These are phyloP conservation scores for Bothriochloa decipiens DNA, from an alignment of 176 grass and related monocot genomes.

Conservation along the genomic window DNA sequence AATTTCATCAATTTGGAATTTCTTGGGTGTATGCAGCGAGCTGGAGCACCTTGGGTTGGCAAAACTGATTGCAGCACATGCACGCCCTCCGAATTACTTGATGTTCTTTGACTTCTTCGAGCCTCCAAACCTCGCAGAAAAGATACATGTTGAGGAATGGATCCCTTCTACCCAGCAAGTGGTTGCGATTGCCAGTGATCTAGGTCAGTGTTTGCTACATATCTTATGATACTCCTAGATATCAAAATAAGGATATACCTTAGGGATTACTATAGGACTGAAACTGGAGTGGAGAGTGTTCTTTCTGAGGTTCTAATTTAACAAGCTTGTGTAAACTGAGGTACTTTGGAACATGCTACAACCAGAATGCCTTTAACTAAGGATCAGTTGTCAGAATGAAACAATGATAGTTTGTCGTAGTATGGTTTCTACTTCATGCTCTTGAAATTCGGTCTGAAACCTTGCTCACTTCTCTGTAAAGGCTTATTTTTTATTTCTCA, in stretches of 20 bases:
- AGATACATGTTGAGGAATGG: slow-evolving; percentile 89
- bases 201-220: slow-evolving; percentile 56
- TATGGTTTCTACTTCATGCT: neutral
- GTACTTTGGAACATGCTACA: neutral
- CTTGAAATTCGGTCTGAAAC: neutral
- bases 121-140: slow-evolving; percentile 81
- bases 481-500: neutral
- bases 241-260: neutral
- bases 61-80: slow-evolving; percentile 79
- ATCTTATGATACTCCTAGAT: slow-evolving; percentile 20
- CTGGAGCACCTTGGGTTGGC: slow-evolving; percentile 82
- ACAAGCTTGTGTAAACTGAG: neutral
- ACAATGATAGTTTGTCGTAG: neutral
- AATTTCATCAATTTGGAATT: slow-evolving; percentile 12
- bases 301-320: slow-evolving; percentile 10
- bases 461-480: neutral
- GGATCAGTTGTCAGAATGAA: neutral
- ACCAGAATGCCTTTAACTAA: neutral
- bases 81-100: slow-evolving; percentile 82
- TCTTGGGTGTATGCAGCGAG: slow-evolving; percentile 53
- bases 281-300: neutral
- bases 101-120: slow-evolving; percentile 92
- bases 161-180: slow-evolving; percentile 64
- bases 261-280: neutral
- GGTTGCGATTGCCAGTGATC: slow-evolving; percentile 67